Evolutionary conservation across 805 yeast species (phyloP).

Genomic region (Dipodascopsis uninucleata): DNA sequence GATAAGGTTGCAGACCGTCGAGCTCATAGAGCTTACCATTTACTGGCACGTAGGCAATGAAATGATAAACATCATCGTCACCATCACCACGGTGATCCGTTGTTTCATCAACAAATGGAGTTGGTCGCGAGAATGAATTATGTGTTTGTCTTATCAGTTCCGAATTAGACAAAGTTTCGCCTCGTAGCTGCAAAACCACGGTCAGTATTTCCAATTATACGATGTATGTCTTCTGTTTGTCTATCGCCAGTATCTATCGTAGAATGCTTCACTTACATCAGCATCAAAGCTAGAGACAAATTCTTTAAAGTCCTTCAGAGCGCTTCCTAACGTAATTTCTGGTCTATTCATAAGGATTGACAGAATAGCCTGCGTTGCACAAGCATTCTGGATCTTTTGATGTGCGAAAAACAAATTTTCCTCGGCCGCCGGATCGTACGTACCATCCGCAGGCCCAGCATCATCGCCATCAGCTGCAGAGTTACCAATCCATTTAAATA

Average conservation of each 20-base stretch:
- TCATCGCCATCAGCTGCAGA: constrained; percentile 29
- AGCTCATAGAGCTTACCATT: constrained; percentile 53
- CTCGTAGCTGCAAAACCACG: constrained; percentile 44
- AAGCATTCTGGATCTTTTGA: constrained; percentile 64
- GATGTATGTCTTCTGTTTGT: not conserved
- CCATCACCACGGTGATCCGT: constrained; percentile 14
- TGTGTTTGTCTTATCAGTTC: constrained; percentile 55
- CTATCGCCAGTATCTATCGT: constrained; percentile 32
- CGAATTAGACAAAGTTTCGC: constrained; percentile 59
- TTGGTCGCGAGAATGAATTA: constrained; percentile 59
- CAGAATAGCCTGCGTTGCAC: constrained; percentile 70
- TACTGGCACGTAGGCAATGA: constrained; percentile 50
- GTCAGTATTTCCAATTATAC: not conserved
- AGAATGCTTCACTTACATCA: constrained; percentile 16
- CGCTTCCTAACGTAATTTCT: constrained; percentile 47
- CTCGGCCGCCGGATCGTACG: constrained; percentile 39
- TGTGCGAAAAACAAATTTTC: constrained; percentile 53
- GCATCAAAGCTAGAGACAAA: constrained; percentile 55
- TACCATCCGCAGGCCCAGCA: constrained; percentile 50
- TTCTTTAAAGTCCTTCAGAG: constrained; percentile 45
- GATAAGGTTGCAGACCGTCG: constrained; percentile 57
- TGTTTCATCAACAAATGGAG: constrained; percentile 47
- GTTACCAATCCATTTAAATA: constrained; percentile 56
- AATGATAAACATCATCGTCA: constrained; percentile 50
- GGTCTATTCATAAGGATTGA: constrained; percentile 50